These are phyloP conservation scores for Populus hybrid DNA, from an alignment of 441 rosid species.

Conservation along the genomic window DNA sequence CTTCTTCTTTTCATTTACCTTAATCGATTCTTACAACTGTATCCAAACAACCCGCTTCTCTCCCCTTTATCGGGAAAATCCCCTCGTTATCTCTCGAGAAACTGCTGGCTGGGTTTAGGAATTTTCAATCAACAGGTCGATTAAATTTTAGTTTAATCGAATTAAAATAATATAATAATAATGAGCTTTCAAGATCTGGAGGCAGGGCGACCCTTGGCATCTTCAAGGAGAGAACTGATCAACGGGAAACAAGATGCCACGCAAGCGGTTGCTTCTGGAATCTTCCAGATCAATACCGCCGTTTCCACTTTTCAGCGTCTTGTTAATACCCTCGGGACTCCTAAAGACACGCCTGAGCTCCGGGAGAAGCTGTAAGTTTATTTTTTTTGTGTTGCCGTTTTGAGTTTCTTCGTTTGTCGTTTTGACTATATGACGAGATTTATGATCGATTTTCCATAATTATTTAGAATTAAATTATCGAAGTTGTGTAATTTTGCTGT, in stretches of 20 bases:
- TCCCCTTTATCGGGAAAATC: background rate
- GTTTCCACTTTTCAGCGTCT: conserved; percentile 85
- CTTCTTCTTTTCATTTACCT: background rate
- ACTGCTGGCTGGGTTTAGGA: background rate
- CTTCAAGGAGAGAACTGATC: conserved; percentile 40
- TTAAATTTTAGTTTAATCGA: conserved; percentile 5
- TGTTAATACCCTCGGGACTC: conserved; percentile 91
- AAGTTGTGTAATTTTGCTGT: background rate
- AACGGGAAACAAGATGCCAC: conserved; percentile 72
- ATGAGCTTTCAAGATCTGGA: conserved; percentile 98
- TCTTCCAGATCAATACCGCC: conserved; percentile 93
- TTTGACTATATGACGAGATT: background rate
- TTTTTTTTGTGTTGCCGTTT: background rate
- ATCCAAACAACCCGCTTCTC: background rate
- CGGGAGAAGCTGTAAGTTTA: conserved; percentile 87
- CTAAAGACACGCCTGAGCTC: conserved; percentile 91
- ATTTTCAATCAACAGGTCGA: background rate
- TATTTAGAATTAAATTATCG: background rate
- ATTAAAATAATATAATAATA: conserved; percentile 6
- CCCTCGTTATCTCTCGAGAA: background rate
- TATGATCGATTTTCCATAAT: background rate
- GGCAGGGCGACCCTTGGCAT: conserved; percentile 48
- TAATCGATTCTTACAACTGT: background rate
- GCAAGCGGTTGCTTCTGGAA: conserved; percentile 89
- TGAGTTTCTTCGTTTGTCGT: background rate